phyloP scores from a whole-genome alignment of 352 stramenopile species.

The Phytophthora hibernalis region DNA sequence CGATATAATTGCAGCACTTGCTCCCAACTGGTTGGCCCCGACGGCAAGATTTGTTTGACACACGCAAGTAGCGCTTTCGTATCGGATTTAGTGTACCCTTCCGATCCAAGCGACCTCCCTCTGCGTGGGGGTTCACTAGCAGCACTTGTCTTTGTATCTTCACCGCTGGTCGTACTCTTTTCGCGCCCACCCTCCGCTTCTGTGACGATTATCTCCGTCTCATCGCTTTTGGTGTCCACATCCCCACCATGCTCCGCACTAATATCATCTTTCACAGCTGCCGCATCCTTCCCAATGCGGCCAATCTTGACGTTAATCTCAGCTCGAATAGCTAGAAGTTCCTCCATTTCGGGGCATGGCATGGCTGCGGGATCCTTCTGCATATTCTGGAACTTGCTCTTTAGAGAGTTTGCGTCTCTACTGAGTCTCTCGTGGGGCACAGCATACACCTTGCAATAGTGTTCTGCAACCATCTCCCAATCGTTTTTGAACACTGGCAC shows the following conservation, averaged over 20 bases:
- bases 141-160: slow-evolving; percentile 14
- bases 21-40: slow-evolving; percentile 35
- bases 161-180: slow-evolving; percentile 10
- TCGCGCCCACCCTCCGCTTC: neutral
- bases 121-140: slow-evolving; percentile 18
- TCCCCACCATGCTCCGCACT: slow-evolving; percentile 1
- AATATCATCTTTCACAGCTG: neutral
- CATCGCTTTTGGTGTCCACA: slow-evolving; percentile 5
- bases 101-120: slow-evolving; percentile 36
- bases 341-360: slow-evolving; percentile 19
- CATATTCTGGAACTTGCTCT: slow-evolving; percentile 41
- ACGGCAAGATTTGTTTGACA: slow-evolving; percentile 37
- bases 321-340: slow-evolving; percentile 24
- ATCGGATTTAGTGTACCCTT: slow-evolving; percentile 41
- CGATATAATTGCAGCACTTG: slow-evolving; percentile 44
- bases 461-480: slow-evolving; percentile 35
- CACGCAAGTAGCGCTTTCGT: slow-evolving; percentile 32
- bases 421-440: slow-evolving; percentile 20
- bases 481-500: slow-evolving; percentile 26
- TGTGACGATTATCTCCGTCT: neutral
- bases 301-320: slow-evolving; percentile 33
- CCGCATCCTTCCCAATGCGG: slow-evolving; percentile 5
- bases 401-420: slow-evolving; percentile 38
- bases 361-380: slow-evolving; percentile 23
- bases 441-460: slow-evolving; percentile 39